A percentile compares a stretch with the other conserved stretches of the same genome.
Conservation (phyloP, 2,329 filamentous ascomycete species). For the Ascochyta fabae region DNA sequence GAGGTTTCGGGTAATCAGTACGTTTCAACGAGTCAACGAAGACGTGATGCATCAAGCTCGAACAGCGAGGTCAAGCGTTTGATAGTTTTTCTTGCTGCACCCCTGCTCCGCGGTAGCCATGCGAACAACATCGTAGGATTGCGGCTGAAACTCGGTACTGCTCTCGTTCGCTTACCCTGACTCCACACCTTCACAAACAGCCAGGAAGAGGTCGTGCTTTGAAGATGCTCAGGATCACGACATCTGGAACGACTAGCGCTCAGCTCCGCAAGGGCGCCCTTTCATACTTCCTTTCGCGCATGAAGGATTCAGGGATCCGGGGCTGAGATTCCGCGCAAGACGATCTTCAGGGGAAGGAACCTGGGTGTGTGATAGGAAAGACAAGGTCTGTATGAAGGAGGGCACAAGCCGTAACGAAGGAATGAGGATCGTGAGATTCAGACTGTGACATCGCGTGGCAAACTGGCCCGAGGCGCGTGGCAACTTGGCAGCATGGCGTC, state of each 20-base stretch:
- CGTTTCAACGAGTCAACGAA: background rate
- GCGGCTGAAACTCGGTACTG: background rate
- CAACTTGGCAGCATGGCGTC: background rate
- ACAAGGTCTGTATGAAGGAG: background rate
- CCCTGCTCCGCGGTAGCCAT: background rate
- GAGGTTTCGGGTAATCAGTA: background rate
- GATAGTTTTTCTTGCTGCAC: background rate
- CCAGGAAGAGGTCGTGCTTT: background rate
- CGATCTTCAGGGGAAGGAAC: conserved; percentile 1
- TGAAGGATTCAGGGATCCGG: background rate
- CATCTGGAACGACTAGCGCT: background rate
- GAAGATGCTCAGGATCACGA: background rate
- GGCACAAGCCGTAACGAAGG: background rate
- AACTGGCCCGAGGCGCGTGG: conserved; percentile 1
- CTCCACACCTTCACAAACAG: background rate
- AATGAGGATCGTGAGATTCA: background rate
- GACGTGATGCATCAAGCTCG: background rate
- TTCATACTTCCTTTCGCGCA: background rate
- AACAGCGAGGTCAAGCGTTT: background rate
- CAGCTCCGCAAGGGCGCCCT: conserved; percentile 8
- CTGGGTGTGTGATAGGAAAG: conserved; percentile 1
- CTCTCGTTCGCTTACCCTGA: background rate
- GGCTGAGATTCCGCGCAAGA: background rate
- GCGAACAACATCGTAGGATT: background rate
- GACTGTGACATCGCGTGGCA: conserved; percentile 1